Base-by-base conservation (phyloP, 805 yeast species). In the Metschnikowia peoriensis region DNA sequence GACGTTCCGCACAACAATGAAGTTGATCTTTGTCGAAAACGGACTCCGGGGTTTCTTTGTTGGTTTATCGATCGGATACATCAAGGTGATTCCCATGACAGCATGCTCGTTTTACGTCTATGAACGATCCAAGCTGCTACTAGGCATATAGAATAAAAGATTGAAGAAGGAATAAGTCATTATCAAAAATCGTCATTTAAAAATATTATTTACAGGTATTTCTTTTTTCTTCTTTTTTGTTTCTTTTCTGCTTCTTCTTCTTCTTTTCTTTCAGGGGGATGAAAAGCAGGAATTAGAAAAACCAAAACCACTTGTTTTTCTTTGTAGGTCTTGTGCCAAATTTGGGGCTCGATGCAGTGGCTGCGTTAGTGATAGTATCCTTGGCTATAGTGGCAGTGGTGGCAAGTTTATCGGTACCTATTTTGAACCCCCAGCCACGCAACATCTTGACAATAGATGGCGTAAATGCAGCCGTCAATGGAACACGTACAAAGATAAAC, bases 21-120 rank as follows among this genome's bases (percentile, higher is more conserved):
- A 62, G 50, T 67, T 80, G 49, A 86, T 94, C 7, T 86, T 78
- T 62, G 71, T 70, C 42, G 96, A 89, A 65, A 77, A 84, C 38
- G 99, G 99, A 0, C 59, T 88, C 56, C 77, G 83, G 61, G 98
- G 99, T 14, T 92, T 88, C 68, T 94, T 88, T 66, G 96, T 94
- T 12, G 99, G 99, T 1, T 79, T 94, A 62, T 86, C 94, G 59
- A 93, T 94, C 60, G 99, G 99, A 0, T 94, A 91, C 68, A 81
- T 94, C 61, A 94, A 94, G 69, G 96, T 94, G 37, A 83, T 89
- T 16, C 99, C 99, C 8, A 94, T 94, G 99, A 93, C 86, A 63
- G 96, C 98, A 38, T 92, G 97, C 68, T 86, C 97, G 14, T 93
- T 93, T 69, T 92, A 83, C 66, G 97, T 93, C 38, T 94, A 94